Percentiles rank a stretch among this genome's conserved stretches.
phyloP scores from a whole-genome alignment of 495 filamentous ascomycete species.

The Xylaria cubensis region DNA sequence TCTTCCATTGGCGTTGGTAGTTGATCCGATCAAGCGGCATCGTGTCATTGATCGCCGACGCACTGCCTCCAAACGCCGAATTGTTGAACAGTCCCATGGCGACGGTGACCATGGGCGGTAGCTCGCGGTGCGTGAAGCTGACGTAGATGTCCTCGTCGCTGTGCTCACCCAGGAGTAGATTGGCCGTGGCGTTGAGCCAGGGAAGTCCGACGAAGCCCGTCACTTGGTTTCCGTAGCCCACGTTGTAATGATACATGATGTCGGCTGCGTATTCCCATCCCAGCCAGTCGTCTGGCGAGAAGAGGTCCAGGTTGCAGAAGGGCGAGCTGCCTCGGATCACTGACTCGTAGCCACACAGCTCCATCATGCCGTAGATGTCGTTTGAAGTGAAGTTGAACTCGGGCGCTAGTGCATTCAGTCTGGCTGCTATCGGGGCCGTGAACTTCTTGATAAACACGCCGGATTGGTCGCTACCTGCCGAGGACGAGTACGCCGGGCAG shows the following conservation, averaged over 20 bases:
- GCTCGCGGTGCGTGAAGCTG: conserved; percentile 59
- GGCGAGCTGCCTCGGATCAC: conserved; percentile 54
- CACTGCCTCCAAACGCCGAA: conserved; percentile 49
- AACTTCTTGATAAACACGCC: conserved; percentile 48
- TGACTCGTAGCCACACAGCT: conserved; percentile 58
- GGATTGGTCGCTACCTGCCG: conserved; percentile 52
- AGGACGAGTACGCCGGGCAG: conserved; percentile 55
- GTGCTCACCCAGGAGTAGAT: conserved; percentile 40
- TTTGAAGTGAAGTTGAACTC: conserved; percentile 54
- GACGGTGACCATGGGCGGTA: conserved; percentile 55
- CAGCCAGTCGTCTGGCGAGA: conserved; percentile 57
- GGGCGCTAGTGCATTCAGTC: conserved; percentile 50
- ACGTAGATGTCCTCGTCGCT: conserved; percentile 52
- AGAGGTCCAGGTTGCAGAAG: conserved; percentile 53
- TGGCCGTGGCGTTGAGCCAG: conserved; percentile 54
- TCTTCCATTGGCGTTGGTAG: conserved; percentile 53
- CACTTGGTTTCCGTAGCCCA: conserved; percentile 52
- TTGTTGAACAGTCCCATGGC: conserved; percentile 60
- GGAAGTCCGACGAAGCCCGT: conserved; percentile 54
- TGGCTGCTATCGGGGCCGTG: conserved; percentile 51
- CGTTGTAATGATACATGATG: conserved; percentile 56
- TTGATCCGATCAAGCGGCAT: conserved; percentile 57
- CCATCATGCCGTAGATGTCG: conserved; percentile 58
- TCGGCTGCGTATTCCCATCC: conserved; percentile 57
- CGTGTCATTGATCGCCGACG: conserved; percentile 50